These are phyloP conservation scores for Rutstroemia sp. DNA, from an alignment of 2,329 filamentous ascomycete species.

Conservation along the genomic window DNA sequence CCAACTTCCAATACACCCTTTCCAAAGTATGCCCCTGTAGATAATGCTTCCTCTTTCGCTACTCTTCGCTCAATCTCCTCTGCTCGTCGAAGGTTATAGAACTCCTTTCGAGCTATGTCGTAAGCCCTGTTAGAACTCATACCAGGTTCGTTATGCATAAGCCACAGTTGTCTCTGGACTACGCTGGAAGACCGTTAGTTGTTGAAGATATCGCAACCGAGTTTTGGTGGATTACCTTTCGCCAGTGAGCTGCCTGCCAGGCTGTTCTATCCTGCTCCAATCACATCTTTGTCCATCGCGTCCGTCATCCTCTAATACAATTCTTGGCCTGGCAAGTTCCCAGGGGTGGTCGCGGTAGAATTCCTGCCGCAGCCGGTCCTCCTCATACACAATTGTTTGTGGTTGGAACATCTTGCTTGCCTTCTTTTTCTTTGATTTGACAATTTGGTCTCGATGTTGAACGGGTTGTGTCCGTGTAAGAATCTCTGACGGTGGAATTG, in stretches of 20 bases:
- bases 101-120: slow-evolving; percentile 80
- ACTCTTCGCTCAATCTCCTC: slow-evolving; percentile 79
- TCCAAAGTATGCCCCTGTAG: slow-evolving; percentile 84
- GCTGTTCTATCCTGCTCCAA: slow-evolving; percentile 73
- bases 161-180: slow-evolving; percentile 81
- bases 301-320: slow-evolving; percentile 80
- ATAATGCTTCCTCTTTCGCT: slow-evolving; percentile 77
- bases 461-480: slow-evolving; percentile 46
- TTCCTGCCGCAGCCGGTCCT: slow-evolving; percentile 70
- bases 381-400: slow-evolving; percentile 67
- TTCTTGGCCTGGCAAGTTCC: slow-evolving; percentile 84
- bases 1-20: slow-evolving; percentile 67
- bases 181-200: slow-evolving; percentile 51
- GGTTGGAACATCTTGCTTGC: slow-evolving; percentile 76
- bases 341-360: slow-evolving; percentile 96
- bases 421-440: slow-evolving; percentile 41
- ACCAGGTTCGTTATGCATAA: slow-evolving; percentile 58
- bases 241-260: slow-evolving; percentile 69
- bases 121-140: slow-evolving; percentile 66
- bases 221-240: slow-evolving; percentile 56
- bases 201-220: neutral
- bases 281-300: slow-evolving; percentile 69
- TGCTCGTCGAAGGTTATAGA: slow-evolving; percentile 75
- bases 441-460: slow-evolving; percentile 34
- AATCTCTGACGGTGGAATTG: slow-evolving; percentile 48